Evolutionary conservation across 352 stramenopile genomes (phyloP).

Genomic region (Globisporangium spinosum): DNA sequence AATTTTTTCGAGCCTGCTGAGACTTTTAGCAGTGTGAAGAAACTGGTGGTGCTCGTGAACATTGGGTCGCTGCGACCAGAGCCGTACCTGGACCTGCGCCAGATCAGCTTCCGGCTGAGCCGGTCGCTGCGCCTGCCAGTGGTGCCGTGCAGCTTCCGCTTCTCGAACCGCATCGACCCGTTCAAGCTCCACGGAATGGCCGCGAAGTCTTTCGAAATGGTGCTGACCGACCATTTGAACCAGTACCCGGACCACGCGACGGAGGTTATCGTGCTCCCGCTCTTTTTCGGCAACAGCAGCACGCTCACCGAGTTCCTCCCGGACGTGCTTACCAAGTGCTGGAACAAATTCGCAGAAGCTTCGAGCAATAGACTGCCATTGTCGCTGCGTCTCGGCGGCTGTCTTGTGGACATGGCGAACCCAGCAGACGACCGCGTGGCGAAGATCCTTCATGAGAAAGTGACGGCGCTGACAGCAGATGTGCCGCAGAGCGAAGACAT

Average conservation of each 20-base stretch:
- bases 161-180: constrained; percentile 66
- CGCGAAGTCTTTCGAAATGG: constrained; percentile 64
- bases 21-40: neutral
- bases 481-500: constrained; percentile 27
- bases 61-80: constrained; percentile 71
- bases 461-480: constrained; percentile 34
- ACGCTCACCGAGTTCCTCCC: constrained; percentile 79
- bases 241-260: constrained; percentile 12
- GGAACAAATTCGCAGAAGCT: constrained; percentile 11
- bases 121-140: constrained; percentile 48
- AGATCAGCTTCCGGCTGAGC: constrained; percentile 67
- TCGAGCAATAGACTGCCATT: constrained; percentile 13
- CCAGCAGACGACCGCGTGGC: constrained; percentile 54
- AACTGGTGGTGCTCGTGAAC: constrained; percentile 60
- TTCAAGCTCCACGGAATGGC: constrained; percentile 54
- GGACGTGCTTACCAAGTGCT: constrained; percentile 46
- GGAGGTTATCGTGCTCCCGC: constrained; percentile 58
- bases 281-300: constrained; percentile 77
- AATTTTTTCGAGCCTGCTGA: constrained; percentile 4
- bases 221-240: constrained; percentile 45
- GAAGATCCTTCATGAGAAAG: constrained; percentile 54
- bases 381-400: constrained; percentile 41
- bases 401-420: constrained; percentile 51
- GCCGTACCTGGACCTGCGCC: constrained; percentile 68
- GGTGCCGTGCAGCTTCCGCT: constrained; percentile 71